A percentile compares a stretch with the other conserved stretches of the same genome.
These are phyloP conservation scores for Cardiosporidium cionae DNA, from an alignment of 169 alveolate genomes.

Conservation along the genomic window DNA sequence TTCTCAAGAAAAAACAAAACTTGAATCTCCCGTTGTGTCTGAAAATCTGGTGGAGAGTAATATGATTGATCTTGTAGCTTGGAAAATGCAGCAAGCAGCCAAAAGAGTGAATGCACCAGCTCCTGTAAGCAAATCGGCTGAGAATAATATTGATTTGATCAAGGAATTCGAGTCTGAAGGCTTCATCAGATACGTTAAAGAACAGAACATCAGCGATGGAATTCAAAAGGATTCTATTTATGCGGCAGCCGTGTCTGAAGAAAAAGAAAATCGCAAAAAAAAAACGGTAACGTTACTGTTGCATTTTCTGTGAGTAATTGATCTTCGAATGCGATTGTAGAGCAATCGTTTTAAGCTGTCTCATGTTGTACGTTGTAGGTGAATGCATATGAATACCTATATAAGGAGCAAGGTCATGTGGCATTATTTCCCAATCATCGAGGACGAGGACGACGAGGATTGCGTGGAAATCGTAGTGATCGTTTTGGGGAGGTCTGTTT, in stretches of 20 bases:
- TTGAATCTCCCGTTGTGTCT: too few species aligned
- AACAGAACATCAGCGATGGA: too few species aligned
- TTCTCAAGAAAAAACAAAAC: too few species aligned
- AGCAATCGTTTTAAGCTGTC: too few species aligned
- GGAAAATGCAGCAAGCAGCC: background rate
- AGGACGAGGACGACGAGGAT: background rate
- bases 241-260: too few species aligned
- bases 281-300: too few species aligned
- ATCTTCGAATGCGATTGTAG: too few species aligned
- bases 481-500: background rate
- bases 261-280: too few species aligned
- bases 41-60: background rate
- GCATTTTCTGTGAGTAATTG: too few species aligned
- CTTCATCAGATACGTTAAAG: too few species aligned
- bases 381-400: background rate
- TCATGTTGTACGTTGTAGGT: too few species aligned
- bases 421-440: background rate
- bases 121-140: background rate
- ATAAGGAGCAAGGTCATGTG: background rate
- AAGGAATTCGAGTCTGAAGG: background rate
- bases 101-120: background rate
- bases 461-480: background rate
- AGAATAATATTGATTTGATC: background rate
- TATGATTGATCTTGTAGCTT: background rate
- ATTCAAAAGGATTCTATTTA: too few species aligned